Conservation (phyloP, 805 yeast species). For the Cephaloascus fragrans region DNA sequence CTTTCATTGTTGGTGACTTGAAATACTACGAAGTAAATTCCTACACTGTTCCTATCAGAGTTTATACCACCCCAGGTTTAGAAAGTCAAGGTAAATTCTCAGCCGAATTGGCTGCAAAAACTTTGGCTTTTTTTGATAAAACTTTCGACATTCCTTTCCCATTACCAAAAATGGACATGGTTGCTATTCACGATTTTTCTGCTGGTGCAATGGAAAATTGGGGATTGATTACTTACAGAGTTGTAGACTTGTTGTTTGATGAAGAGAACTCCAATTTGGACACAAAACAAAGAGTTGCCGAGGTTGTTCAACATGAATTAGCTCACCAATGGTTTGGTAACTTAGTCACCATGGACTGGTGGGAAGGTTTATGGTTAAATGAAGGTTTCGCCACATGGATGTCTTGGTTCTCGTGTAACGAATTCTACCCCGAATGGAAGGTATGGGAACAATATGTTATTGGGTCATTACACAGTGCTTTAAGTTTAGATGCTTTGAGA, state of each 20-base stretch:
- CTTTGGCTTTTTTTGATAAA: slow-evolving; percentile 63
- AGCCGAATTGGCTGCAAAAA: slow-evolving; percentile 66
- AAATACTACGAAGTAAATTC: slow-evolving; percentile 58
- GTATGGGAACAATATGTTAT: slow-evolving; percentile 80
- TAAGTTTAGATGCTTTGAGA: slow-evolving; percentile 67
- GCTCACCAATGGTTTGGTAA: slow-evolving; percentile 93
- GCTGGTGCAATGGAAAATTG: slow-evolving; percentile 91
- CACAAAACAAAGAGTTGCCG: slow-evolving; percentile 68
- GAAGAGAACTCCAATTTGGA: slow-evolving; percentile 57
- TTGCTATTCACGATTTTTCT: slow-evolving; percentile 74
- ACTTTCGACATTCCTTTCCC: slow-evolving; percentile 71
- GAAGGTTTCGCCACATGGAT: slow-evolving; percentile 90
- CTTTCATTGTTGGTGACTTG: slow-evolving; percentile 76
- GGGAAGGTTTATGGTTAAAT: slow-evolving; percentile 86
- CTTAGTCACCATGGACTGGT: slow-evolving; percentile 85
- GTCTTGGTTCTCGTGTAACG: slow-evolving; percentile 78
- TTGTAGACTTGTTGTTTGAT: slow-evolving; percentile 64
- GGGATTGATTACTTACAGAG: slow-evolving; percentile 73
- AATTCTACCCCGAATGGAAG: slow-evolving; percentile 75
- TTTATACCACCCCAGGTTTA: slow-evolving; percentile 72
- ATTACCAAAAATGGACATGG: slow-evolving; percentile 73
- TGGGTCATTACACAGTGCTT: slow-evolving; percentile 66
- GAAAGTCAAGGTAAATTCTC: slow-evolving; percentile 64
- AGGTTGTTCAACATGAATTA: slow-evolving; percentile 80
- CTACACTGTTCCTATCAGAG: slow-evolving; percentile 68